Conservation (phyloP, 2,329 filamentous ascomycete genomes). For the Hyphodiscus sp. region DNA sequence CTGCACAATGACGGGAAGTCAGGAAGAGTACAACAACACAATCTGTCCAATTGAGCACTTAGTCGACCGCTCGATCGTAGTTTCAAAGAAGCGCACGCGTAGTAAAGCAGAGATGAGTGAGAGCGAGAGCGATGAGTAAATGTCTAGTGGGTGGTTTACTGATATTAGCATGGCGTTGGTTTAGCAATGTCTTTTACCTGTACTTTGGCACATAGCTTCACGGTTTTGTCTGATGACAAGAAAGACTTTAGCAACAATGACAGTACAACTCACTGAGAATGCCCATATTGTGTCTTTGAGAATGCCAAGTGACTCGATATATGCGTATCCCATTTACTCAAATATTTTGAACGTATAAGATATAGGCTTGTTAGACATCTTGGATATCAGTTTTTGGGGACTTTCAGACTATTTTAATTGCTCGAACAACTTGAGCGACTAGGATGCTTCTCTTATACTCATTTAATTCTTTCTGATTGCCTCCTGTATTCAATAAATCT, state of each 20-base stretch:
- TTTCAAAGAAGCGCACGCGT: constrained; percentile 5
- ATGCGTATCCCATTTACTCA: background rate
- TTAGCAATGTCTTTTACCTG: background rate
- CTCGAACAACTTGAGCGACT: background rate
- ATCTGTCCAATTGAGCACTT: constrained; percentile 60
- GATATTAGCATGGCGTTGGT: background rate
- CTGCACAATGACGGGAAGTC: constrained; percentile 45
- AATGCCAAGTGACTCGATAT: no score
- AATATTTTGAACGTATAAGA: background rate
- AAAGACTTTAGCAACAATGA: background rate
- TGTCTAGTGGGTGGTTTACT: background rate
- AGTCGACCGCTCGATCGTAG: constrained; percentile 38
- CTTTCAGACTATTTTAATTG: no score
- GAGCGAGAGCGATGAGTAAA: background rate
- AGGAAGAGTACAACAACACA: constrained; percentile 52
- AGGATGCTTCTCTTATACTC: no score
- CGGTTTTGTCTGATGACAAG: background rate
- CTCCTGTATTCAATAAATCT: no score
- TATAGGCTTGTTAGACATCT: no score
- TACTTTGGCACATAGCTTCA: background rate
- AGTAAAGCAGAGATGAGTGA: constrained; percentile 10
- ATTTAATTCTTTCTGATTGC: no score
- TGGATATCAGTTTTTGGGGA: no score
- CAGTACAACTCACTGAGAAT: no score
- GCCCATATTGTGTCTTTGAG: no score